phyloP scores from a whole-genome alignment of 2,329 filamentous ascomycete genomes.

The Aaosphaeria pasadenensis region DNA sequence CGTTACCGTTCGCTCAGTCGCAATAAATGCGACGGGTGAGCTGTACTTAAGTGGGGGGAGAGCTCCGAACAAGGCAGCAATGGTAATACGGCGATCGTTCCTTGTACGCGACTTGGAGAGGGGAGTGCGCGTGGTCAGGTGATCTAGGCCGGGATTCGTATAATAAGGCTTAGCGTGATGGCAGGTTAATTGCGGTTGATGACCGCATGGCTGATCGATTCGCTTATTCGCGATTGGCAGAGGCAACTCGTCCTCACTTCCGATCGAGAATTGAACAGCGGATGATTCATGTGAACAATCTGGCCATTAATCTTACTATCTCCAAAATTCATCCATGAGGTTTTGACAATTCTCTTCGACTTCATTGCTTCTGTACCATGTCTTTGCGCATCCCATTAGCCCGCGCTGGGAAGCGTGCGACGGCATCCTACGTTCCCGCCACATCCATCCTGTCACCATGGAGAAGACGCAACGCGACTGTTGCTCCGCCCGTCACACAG shows the following conservation, averaged over 20 bases:
- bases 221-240: constrained; percentile 9
- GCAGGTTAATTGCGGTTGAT: neutral
- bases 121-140: too few species aligned
- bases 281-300: constrained; percentile 20
- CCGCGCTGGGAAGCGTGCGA: constrained; percentile 31
- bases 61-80: neutral
- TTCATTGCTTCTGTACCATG: constrained; percentile 39
- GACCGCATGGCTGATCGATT: neutral
- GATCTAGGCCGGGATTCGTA: too few species aligned
- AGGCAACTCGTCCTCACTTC: constrained; percentile 19
- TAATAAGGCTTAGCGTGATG: too few species aligned
- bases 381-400: constrained; percentile 33
- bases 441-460: constrained; percentile 28
- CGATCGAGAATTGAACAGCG: neutral
- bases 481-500: constrained; percentile 75
- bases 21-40: neutral
- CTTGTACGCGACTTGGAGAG: too few species aligned
- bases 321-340: constrained; percentile 1
- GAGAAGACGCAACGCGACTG: constrained; percentile 37
- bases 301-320: constrained; percentile 9
- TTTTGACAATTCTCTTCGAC: constrained; percentile 2
- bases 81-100: too few species aligned
- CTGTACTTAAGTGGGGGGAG: neutral
- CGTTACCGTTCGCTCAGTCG: neutral
- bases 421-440: constrained; percentile 18